A percentile compares a stretch with the other conserved stretches of the same genome.
phyloP scores from a whole-genome alignment of 2,329 filamentous ascomycete species.

The Verticillium albo-atrum region DNA sequence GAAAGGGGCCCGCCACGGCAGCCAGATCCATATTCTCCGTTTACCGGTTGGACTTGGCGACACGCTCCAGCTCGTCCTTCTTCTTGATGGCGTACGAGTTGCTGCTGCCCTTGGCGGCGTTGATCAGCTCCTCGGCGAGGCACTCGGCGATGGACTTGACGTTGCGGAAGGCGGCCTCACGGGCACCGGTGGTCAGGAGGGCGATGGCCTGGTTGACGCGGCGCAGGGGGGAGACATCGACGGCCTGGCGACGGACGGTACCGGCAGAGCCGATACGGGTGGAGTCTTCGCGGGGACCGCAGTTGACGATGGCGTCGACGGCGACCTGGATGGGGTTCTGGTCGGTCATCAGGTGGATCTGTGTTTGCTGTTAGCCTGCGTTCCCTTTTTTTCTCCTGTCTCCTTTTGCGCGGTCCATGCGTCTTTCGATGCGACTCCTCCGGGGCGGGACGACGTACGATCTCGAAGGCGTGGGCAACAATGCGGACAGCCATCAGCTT shows the following conservation, averaged over 20 bases:
- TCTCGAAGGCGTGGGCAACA: slow-evolving; percentile 98
- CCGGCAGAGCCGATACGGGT: slow-evolving; percentile 99
- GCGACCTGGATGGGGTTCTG: slow-evolving; percentile 99
- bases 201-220: slow-evolving; percentile 99
- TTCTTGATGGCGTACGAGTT: slow-evolving; percentile 99
- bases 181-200: slow-evolving; percentile 97
- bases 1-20: slow-evolving; percentile 6
- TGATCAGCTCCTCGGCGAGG: slow-evolving; percentile 99
- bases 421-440: neutral
- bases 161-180: slow-evolving; percentile 99
- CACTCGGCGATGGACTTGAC: slow-evolving; percentile 99
- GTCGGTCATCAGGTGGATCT: slow-evolving; percentile 99
- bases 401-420: neutral
- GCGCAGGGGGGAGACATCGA: slow-evolving; percentile 99
- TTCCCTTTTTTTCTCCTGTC: slow-evolving; percentile 2
- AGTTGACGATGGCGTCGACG: slow-evolving; percentile 99
- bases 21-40: slow-evolving; percentile 27
- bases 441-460: slow-evolving; percentile 65
- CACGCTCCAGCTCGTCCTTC: slow-evolving; percentile 99
- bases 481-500: slow-evolving; percentile 99
- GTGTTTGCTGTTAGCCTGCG: slow-evolving; percentile 24
- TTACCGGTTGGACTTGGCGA: slow-evolving; percentile 99
- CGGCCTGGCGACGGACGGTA: slow-evolving; percentile 99
- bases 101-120: slow-evolving; percentile 99
- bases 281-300: slow-evolving; percentile 98